phyloP scores from a whole-genome alignment of 73 alveolate species.

The Paramecium biaurelia region DNA sequence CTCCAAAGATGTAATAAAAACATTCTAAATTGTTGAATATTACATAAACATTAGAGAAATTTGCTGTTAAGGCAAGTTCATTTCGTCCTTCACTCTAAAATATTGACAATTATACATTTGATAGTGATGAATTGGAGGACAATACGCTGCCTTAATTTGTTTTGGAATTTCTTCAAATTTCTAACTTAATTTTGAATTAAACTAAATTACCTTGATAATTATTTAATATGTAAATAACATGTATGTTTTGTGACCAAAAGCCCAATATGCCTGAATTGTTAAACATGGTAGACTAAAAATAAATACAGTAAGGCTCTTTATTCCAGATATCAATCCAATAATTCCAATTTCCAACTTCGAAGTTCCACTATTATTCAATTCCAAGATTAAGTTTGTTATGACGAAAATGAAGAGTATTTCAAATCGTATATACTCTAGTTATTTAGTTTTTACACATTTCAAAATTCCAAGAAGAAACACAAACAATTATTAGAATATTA shows the following conservation, averaged over 20 bases:
- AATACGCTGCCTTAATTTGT: not conserved
- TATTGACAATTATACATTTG: not conserved
- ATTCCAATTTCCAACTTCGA: not conserved
- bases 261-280: not conserved
- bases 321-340: not conserved
- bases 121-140: not conserved
- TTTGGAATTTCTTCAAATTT: not conserved
- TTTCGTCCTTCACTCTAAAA: not conserved
- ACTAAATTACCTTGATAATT: not conserved
- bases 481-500: not conserved
- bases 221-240: not conserved
- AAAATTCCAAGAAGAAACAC: not conserved
- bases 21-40: not conserved
- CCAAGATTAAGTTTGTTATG: conserved; percentile 21
- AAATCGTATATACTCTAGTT: not conserved
- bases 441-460: conserved; percentile 2
- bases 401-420: not conserved
- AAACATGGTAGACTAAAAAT: conserved; percentile 13
- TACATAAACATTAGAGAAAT: not conserved
- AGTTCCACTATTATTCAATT: not conserved
- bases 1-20: not conserved
- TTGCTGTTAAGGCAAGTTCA: not conserved
- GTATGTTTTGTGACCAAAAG: conserved; percentile 18
- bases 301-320: conserved; percentile 4
- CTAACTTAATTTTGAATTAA: not conserved